These are phyloP conservation scores for Epicoccum sorghinum DNA, from an alignment of 2,329 filamentous ascomycete genomes.

Conservation along the genomic window DNA sequence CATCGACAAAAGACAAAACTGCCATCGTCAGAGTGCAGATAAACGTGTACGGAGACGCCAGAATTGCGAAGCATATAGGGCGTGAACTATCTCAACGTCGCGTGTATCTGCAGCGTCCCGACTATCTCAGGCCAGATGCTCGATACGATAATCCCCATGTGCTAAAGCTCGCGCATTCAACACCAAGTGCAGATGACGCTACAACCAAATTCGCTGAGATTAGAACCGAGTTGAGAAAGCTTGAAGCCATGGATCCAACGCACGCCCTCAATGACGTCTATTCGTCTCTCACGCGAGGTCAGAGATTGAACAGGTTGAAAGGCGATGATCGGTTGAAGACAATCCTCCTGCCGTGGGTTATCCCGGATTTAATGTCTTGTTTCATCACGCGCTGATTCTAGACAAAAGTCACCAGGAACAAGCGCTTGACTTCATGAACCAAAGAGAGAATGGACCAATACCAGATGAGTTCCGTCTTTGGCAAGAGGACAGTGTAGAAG, in stretches of 20 bases:
- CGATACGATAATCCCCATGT: slow-evolving; percentile 38
- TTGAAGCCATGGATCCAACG: no score
- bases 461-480: slow-evolving; percentile 36
- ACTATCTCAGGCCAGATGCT: slow-evolving; percentile 18
- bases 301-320: slow-evolving; percentile 26
- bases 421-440: slow-evolving; percentile 38
- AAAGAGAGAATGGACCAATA: slow-evolving; percentile 41
- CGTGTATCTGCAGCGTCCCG: slow-evolving; percentile 34
- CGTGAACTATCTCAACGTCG: slow-evolving; percentile 27
- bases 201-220: no score
- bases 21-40: slow-evolving; percentile 35
- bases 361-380: neutral
- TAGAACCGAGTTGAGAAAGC: no score
- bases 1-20: slow-evolving; percentile 26
- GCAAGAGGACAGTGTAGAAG: slow-evolving; percentile 27
- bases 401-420: slow-evolving; percentile 30
- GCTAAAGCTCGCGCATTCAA: slow-evolving; percentile 20
- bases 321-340: slow-evolving; percentile 31
- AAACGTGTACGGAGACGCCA: slow-evolving; percentile 29
- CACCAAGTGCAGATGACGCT: neutral
- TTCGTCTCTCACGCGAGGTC: slow-evolving; percentile 27
- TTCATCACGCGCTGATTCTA: neutral
- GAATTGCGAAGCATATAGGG: slow-evolving; percentile 18
- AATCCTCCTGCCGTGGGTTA: slow-evolving; percentile 16
- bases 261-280: slow-evolving; percentile 23